These are phyloP conservation scores for Ascocoryne sarcoides DNA, from an alignment of 2,329 filamentous ascomycete genomes.

Conservation along the genomic window DNA sequence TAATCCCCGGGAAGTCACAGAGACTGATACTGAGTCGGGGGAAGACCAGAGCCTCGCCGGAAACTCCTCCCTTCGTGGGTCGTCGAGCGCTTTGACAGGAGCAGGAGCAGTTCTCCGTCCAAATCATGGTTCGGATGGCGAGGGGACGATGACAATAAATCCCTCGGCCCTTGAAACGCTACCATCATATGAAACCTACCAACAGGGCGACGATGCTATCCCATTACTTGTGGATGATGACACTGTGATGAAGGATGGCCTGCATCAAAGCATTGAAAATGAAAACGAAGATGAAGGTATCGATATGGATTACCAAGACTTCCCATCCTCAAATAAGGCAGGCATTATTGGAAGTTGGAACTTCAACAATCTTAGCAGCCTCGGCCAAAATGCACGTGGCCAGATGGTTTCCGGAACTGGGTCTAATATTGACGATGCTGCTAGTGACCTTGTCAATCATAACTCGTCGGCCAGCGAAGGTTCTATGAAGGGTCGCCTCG, in stretches of 20 bases:
- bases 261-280: constrained; percentile 23
- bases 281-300: constrained; percentile 20
- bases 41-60: constrained; percentile 80
- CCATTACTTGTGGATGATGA: constrained; percentile 9
- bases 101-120: constrained; percentile 65
- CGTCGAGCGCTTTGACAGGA: constrained; percentile 78
- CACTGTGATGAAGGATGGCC: constrained; percentile 15
- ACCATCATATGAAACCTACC: constrained; percentile 21
- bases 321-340: constrained; percentile 1
- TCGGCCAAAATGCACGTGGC: constrained; percentile 6
- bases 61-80: constrained; percentile 79
- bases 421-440: constrained; percentile 20
- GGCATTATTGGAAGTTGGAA: constrained; percentile 9
- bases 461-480: constrained; percentile 23
- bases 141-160: constrained; percentile 23
- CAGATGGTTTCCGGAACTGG: constrained; percentile 20
- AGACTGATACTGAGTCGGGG: constrained; percentile 51
- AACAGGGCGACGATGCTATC: constrained; percentile 16
- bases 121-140: constrained; percentile 44
- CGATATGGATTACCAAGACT: constrained; percentile 9
- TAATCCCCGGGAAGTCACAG: constrained; percentile 34
- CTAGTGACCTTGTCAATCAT: constrained; percentile 25
- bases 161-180: constrained; percentile 19
- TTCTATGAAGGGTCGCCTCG: constrained; percentile 14
- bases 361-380: constrained; percentile 7